Conservation (phyloP, 169 alveolate species). For the Toxoplasma gondii region DNA sequence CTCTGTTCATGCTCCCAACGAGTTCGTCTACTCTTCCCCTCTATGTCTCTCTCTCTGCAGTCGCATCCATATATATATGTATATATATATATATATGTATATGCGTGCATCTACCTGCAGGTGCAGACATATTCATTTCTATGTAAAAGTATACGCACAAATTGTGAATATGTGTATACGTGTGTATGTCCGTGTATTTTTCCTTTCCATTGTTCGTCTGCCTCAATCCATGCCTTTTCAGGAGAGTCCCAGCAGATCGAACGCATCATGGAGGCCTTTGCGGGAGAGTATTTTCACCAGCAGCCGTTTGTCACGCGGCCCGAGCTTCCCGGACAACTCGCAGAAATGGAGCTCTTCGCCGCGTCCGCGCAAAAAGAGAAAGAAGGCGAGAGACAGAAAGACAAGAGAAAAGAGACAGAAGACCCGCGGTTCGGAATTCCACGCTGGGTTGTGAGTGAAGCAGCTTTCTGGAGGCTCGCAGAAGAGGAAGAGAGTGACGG, state of each 20-base stretch:
- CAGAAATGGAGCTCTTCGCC: neutral
- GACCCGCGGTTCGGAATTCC: slow-evolving; percentile 24
- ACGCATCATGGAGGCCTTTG: slow-evolving; percentile 88
- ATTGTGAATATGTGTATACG: too few relatives aligned
- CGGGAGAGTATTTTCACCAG: slow-evolving; percentile 81
- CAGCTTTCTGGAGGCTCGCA: neutral
- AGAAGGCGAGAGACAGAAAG: neutral
- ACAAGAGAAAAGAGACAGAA: neutral
- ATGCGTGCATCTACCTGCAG: too few relatives aligned
- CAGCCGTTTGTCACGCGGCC: slow-evolving; percentile 57
- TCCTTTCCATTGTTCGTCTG: neutral
- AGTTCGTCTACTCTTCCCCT: too few relatives aligned
- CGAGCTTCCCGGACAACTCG: slow-evolving; percentile 38
- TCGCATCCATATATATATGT: neutral
- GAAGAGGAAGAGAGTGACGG: neutral
- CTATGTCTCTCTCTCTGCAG: neutral
- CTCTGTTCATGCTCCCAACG: too few relatives aligned
- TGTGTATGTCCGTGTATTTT: too few relatives aligned
- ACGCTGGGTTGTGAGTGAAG: slow-evolving; percentile 33
- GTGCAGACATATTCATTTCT: too few relatives aligned
- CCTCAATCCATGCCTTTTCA: neutral
- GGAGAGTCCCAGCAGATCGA: slow-evolving; percentile 91
- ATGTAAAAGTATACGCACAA: too few relatives aligned
- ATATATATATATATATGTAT: too few relatives aligned
- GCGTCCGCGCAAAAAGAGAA: neutral